phyloP scores from a whole-genome alignment of 352 stramenopile species.

The Pelagophyceae sp. region DNA sequence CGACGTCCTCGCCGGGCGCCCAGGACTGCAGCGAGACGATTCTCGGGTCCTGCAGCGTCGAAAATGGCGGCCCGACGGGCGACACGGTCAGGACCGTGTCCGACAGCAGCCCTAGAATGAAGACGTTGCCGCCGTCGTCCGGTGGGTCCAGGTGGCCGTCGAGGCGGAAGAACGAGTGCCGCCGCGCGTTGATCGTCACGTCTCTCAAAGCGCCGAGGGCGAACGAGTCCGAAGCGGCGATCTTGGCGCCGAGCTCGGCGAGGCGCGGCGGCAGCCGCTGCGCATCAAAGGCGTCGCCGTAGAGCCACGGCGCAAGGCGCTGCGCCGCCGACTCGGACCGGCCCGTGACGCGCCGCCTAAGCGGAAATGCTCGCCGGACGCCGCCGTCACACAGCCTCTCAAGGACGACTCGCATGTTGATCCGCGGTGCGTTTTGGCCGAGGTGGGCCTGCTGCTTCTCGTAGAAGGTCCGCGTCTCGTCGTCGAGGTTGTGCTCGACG shows the following conservation, averaged over 20 bases:
- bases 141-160: slow-evolving; percentile 7
- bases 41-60: not conserved
- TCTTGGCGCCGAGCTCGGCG: not conserved
- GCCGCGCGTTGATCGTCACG: slow-evolving; percentile 17
- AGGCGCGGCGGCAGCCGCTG: not conserved
- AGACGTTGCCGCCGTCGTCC: slow-evolving; percentile 8
- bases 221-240: not conserved
- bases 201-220: slow-evolving; percentile 4
- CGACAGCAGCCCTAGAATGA: slow-evolving; percentile 10
- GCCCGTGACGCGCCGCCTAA: no score
- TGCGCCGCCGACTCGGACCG: no score
- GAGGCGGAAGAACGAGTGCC: not conserved
- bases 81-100: slow-evolving; percentile 16
- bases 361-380: no score
- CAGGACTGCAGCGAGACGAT: not conserved
- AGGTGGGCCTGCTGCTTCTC: not conserved
- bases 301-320: not conserved
- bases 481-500: not conserved
- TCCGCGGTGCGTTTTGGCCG: not conserved
- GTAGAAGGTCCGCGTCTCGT: not conserved
- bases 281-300: slow-evolving; percentile 14
- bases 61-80: slow-evolving; percentile 2
- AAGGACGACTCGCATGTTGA: not conserved
- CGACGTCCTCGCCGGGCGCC: not conserved
- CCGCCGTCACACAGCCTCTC: no score